Evolutionary conservation across 176 grass and related monocot species (phyloP).

Genomic region (Urochloa ruziziensis): DNA sequence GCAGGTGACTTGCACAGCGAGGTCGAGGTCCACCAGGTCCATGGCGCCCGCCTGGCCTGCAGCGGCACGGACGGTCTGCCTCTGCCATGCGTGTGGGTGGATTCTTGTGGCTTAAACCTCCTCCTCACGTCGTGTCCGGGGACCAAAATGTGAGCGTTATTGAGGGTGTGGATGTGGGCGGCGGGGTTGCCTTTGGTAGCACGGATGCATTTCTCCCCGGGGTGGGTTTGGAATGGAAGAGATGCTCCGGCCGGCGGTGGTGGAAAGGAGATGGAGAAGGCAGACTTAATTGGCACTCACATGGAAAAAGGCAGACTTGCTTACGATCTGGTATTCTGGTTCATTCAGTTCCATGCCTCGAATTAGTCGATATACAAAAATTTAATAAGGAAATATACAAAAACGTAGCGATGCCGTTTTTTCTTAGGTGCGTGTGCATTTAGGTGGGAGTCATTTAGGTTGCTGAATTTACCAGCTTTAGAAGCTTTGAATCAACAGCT

Average conservation of each 20-base stretch:
- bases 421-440: no score
- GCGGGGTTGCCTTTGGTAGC: neutral
- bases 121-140: neutral
- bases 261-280: neutral
- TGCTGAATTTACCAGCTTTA: no score
- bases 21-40: slow-evolving; percentile 64
- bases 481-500: no score
- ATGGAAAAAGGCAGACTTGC: neutral
- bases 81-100: slow-evolving; percentile 6
- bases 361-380: no score
- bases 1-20: slow-evolving; percentile 43
- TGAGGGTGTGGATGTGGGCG: neutral
- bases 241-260: neutral
- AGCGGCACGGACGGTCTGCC: neutral
- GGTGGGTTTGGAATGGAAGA: slow-evolving; percentile 24
- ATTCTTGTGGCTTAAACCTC: slow-evolving; percentile 24
- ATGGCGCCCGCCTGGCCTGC: slow-evolving; percentile 24
- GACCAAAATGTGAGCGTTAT: slow-evolving; percentile 1
- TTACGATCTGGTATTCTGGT: no score
- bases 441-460: no score
- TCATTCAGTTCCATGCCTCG: neutral
- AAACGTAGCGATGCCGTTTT: no score
- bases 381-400: no score
- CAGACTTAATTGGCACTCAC: neutral
- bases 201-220: neutral